Evolutionary conservation across 768 basidiomycete genomes (phyloP), one percentile per base, ranked within the genome.

Genomic region (Kockovaella imperatae): DNA sequence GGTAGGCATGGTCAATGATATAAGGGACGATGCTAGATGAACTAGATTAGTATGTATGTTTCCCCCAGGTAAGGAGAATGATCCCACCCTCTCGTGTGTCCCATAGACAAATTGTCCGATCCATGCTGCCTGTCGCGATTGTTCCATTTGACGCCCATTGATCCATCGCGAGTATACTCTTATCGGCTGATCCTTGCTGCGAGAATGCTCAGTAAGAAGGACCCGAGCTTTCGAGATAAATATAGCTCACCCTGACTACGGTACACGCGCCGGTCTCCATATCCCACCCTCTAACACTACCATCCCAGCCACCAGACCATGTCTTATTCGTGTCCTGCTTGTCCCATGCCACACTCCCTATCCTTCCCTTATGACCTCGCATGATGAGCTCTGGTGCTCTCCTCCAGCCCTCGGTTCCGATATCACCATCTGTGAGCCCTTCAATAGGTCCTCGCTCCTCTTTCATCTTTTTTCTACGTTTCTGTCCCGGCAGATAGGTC

Each of bases 271-370:
- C 87, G 31, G 75, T 77, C 57, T 87, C 84, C 3, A 83, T 75
- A 62, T 95, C 88, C 93, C 93, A 99, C 2, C 77, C 74, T 20
- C 88, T 77, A 4, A 96, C 80, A 0, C 87, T 87, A 24, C 90
- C 93, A 71, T 95, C 91, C 64, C 87, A 87, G 0, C 87, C 86
- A 62, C 53, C 81, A 80, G 24, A 82, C 89, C 47, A 71, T 52
- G 43, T 62, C 44, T 32, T 42, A 49, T 63, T 53, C 18, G 35
- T 32, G 51, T 72, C 75, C 31, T 57, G 56, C 3, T 66, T 63
- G 10, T 71, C 69, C 72, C 86, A 91, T 0, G 79, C 62, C 3
- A 79, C 83, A 29, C 78, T 81, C 4, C 87, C 88, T 1, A 96
- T 83, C 11, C 87, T 76, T 17, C 77, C 84, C 0, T 82, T 82